phyloP scores from a whole-genome alignment of 1,139 yeast species.

The Pneumocystis sp. region DNA sequence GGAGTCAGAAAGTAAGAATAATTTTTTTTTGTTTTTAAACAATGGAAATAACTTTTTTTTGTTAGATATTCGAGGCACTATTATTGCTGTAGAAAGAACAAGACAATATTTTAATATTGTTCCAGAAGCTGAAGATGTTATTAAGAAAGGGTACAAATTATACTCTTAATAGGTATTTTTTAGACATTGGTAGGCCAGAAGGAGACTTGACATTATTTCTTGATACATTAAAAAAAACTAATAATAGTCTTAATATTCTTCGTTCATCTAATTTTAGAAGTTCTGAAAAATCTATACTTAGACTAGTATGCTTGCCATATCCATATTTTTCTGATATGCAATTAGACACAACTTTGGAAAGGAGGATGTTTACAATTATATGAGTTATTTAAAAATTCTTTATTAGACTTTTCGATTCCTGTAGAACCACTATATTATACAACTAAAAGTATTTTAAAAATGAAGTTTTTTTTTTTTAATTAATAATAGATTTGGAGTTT shows the following conservation, averaged over 20 bases:
- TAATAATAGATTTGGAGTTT: background rate
- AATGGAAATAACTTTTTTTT: background rate
- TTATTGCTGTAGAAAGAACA: constrained; percentile 10
- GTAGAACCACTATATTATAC: constrained; percentile 10
- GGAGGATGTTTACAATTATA: constrained; percentile 4
- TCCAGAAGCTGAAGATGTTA: constrained; percentile 9
- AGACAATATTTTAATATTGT: constrained; percentile 9
- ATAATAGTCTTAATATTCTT: constrained; percentile 5
- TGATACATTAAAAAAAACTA: constrained; percentile 7
- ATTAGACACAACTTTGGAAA: constrained; percentile 4
- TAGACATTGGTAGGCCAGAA: background rate
- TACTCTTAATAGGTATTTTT: background rate
- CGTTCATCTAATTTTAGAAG: constrained; percentile 7
- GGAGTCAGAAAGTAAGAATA: constrained; percentile 2
- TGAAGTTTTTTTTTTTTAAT: background rate
- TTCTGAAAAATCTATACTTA: constrained; percentile 7
- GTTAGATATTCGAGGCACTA: constrained; percentile 9
- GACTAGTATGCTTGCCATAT: background rate
- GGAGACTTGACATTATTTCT: constrained; percentile 1
- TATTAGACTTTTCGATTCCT: constrained; percentile 5
- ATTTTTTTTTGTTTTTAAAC: background rate
- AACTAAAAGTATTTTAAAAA: constrained; percentile 4
- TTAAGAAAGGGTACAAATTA: constrained; percentile 6
- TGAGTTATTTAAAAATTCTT: constrained; percentile 1
- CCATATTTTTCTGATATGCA: background rate